Percentiles rank a stretch among this genome's conserved stretches.
Evolutionary conservation across 2,329 filamentous ascomycete genomes (phyloP).

Genomic region (Pleoardoris graminearum): DNA sequence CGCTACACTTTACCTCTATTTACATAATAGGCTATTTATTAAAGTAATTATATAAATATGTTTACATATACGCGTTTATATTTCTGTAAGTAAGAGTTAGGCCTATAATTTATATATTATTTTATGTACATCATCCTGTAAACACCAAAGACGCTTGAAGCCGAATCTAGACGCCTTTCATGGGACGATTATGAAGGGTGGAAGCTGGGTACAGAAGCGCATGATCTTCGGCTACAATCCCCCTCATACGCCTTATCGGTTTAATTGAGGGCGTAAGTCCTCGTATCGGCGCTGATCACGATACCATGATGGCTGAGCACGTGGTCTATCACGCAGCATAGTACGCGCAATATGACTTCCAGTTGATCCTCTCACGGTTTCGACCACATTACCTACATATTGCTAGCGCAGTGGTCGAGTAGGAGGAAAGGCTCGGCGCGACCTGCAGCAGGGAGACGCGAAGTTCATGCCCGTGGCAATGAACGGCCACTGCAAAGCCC

Average conservation of each 20-base stretch:
- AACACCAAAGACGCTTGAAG: too few species aligned
- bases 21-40: too few species aligned
- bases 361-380: constrained; percentile 3
- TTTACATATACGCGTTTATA: too few species aligned
- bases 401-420: constrained; percentile 7
- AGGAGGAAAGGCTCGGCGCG: neutral
- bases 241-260: neutral
- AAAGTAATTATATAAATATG: too few species aligned
- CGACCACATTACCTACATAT: constrained; percentile 19
- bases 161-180: too few species aligned
- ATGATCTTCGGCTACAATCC: neutral
- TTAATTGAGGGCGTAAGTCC: constrained; percentile 3
- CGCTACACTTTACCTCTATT: too few species aligned
- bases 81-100: too few species aligned
- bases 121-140: too few species aligned
- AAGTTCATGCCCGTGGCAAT: neutral
- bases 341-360: constrained; percentile 10
- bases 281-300: constrained; percentile 6
- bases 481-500: too few species aligned
- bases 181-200: too few species aligned
- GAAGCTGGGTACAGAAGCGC: too few species aligned
- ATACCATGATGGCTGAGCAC: constrained; percentile 1
- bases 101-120: too few species aligned
- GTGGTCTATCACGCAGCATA: constrained; percentile 4
- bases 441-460: neutral